phyloP scores from a whole-genome alignment of 2,329 filamentous ascomycete genomes.

The Metarhizium robertsii region DNA sequence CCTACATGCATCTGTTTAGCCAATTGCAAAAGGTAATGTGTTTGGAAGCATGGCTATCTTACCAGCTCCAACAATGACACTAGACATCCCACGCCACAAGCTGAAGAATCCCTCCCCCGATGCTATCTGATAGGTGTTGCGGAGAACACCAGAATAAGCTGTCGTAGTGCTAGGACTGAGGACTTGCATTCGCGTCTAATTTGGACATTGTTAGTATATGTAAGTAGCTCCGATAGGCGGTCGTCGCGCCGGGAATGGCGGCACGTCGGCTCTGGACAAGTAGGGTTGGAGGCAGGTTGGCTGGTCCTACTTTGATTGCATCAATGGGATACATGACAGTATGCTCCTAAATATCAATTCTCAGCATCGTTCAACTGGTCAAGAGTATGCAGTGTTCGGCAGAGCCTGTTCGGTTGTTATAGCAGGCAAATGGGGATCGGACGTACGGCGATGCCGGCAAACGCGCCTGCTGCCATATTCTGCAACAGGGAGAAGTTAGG shows the following conservation, averaged over 20 bases:
- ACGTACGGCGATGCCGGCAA: constrained; percentile 87
- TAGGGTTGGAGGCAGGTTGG: neutral
- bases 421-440: neutral
- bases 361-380: constrained; percentile 1
- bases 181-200: constrained; percentile 94
- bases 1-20: constrained; percentile 40
- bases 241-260: neutral
- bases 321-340: constrained; percentile 99
- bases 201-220: constrained; percentile 12
- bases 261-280: neutral
- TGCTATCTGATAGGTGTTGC: constrained; percentile 88
- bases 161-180: constrained; percentile 73
- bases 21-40: neutral
- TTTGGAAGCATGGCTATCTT: constrained; percentile 23
- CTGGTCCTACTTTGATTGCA: constrained; percentile 71
- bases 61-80: constrained; percentile 93
- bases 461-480: constrained; percentile 94
- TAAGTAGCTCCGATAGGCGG: neutral
- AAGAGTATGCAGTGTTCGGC: neutral
- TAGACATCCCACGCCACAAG: constrained; percentile 93
- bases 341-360: constrained; percentile 60
- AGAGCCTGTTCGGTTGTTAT: neutral
- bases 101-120: constrained; percentile 81
- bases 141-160: constrained; percentile 81
- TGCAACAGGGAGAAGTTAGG: constrained; percentile 88